A percentile compares a stretch with the other conserved stretches of the same genome.
phyloP scores from a whole-genome alignment of 1,284 basidiomycete species.

The Rhodotorula sp. region DNA sequence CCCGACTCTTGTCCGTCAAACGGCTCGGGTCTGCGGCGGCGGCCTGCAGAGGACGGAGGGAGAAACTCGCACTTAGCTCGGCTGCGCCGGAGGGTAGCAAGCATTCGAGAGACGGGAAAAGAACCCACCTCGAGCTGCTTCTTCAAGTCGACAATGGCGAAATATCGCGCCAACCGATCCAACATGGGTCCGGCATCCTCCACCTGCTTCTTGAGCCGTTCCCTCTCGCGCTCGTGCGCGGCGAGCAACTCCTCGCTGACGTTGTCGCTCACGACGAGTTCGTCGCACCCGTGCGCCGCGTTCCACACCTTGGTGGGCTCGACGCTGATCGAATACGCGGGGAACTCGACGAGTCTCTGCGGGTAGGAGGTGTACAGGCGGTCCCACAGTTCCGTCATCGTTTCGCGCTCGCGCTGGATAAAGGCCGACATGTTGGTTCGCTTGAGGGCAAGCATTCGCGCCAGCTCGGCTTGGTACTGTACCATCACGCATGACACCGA shows the following conservation, averaged over 20 bases:
- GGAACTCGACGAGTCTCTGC: conserved; percentile 58
- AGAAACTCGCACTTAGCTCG: neutral
- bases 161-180: conserved; percentile 77
- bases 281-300: conserved; percentile 22
- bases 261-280: conserved; percentile 61
- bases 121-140: conserved; percentile 68
- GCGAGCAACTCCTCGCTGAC: conserved; percentile 82
- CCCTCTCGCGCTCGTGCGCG: conserved; percentile 84
- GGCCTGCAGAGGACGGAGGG: conserved; percentile 47
- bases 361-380: conserved; percentile 79
- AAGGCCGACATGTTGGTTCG: conserved; percentile 82
- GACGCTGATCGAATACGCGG: conserved; percentile 27
- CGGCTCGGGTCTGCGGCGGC: conserved; percentile 74
- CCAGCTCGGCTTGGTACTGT: conserved; percentile 81
- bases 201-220: conserved; percentile 73
- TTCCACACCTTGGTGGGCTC: conserved; percentile 28
- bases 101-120: neutral
- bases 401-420: conserved; percentile 73
- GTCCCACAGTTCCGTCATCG: conserved; percentile 81
- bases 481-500: too few relatives aligned
- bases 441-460: conserved; percentile 84
- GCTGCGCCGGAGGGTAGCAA: neutral
- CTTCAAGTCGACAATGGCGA: conserved; percentile 85
- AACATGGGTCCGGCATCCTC: conserved; percentile 73
- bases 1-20: conserved; percentile 68